Evolutionary conservation across 768 basidiomycete species (phyloP).

Genomic region (Suillus lakei): DNA sequence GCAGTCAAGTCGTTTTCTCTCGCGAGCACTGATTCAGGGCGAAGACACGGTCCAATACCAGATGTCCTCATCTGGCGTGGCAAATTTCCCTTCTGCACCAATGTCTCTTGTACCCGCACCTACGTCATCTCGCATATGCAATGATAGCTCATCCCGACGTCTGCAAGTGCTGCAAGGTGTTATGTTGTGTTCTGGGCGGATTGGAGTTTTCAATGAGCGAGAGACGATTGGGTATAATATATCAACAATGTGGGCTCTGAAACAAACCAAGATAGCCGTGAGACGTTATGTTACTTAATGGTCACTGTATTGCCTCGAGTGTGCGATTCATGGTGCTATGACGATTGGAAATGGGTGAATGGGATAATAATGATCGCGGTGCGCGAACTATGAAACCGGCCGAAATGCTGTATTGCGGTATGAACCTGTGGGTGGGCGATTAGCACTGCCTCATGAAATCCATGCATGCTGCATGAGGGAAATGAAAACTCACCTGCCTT

Average conservation of each 20-base stretch:
- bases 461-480: not conserved
- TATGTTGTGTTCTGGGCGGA: not conserved
- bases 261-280: not conserved
- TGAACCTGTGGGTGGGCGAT: not conserved
- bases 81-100: not conserved
- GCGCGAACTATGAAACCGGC: too few species aligned
- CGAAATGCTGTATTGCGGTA: not conserved
- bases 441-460: not conserved
- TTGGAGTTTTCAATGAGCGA: not conserved
- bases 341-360: too few species aligned
- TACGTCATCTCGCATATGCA: not conserved
- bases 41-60: too few species aligned
- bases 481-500: not conserved
- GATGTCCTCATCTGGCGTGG: too few species aligned
- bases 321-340: too few species aligned
- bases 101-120: not conserved
- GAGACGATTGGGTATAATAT: not conserved
- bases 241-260: not conserved
- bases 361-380: not conserved
- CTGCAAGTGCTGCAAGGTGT: not conserved
- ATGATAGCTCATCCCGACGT: not conserved
- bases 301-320: not conserved
- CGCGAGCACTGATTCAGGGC: too few species aligned
- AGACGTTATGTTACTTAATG: too few species aligned
- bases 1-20: too few species aligned